These are phyloP conservation scores for Colletotrichum liriopes DNA, from an alignment of 2,329 filamentous ascomycete species.

Conservation along the genomic window DNA sequence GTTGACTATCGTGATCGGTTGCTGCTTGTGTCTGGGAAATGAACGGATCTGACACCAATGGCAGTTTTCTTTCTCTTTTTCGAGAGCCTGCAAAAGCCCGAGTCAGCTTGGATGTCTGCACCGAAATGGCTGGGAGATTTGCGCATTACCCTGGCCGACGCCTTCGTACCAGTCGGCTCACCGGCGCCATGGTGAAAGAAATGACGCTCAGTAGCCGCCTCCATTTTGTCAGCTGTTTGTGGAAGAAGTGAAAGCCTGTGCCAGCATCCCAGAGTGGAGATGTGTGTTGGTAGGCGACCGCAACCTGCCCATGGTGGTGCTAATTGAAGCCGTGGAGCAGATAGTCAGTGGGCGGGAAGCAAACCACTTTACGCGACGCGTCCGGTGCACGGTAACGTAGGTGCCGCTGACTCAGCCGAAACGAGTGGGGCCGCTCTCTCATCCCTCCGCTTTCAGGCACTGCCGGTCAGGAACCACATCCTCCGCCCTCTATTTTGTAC, in stretches of 20 bases:
- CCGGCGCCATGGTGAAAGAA: constrained; percentile 64
- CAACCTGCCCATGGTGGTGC: neutral
- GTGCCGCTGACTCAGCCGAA: constrained; percentile 20
- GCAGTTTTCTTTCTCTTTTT: constrained; percentile 62
- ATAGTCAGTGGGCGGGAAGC: neutral
- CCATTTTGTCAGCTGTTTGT: constrained; percentile 55
- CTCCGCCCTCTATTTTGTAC: neutral
- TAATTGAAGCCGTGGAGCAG: neutral
- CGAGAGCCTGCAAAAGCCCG: constrained; percentile 49
- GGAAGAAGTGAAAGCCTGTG: too few relatives aligned
- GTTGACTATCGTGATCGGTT: constrained; percentile 77
- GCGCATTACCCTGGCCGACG: constrained; percentile 40
- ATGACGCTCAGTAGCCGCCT: constrained; percentile 61
- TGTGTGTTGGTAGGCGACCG: neutral
- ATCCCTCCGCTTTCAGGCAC: neutral
- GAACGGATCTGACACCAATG: constrained; percentile 74
- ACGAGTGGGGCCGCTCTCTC: neutral
- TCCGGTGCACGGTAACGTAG: neutral
- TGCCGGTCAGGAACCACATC: neutral
- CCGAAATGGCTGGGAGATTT: neutral
- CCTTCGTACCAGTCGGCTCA: constrained; percentile 7
- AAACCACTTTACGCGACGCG: constrained; percentile 42
- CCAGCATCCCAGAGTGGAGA: neutral
- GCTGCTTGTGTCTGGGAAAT: constrained; percentile 64
- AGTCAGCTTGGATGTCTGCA: constrained; percentile 8